Base-by-base conservation (phyloP, 2,329 filamentous ascomycete genomes). In the Trichocomaceae sp. region DNA sequence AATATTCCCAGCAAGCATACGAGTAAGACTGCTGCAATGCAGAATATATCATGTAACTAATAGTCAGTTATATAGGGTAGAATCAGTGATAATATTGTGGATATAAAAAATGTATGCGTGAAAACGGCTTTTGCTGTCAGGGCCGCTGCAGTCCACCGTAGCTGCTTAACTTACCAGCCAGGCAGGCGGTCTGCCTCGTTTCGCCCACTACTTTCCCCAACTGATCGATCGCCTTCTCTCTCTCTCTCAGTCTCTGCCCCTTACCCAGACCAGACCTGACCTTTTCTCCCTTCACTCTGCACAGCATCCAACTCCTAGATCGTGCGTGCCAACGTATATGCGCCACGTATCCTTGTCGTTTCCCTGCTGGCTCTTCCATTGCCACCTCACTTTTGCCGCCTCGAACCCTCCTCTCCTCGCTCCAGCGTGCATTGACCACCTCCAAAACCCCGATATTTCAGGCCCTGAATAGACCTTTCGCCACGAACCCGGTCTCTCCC, bases 351-450 rank as follows among this genome's bases (percentile, higher is more conserved):
- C 33, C 12, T 20, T 13, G 13, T 39, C 15, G 26, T 54, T 37
- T 50, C 37, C 29, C 47, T 37, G 23, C 44, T 45, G 48, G 55
- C 50, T 37, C 50, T 52, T 39, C n/a, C 15, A 52, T 55, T 55
- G 26, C 50, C 50, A 37, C 41, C 50, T 50, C 48, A 41, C 41
- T 42, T 41, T 50, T 33, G n/a, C 48, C 48, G 37, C 6, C n/a
- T 42, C 20, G 48, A 50, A 42, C 22, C 29, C 47, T 37, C 52
- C 35, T 39, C 37, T 51, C 47, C 39, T 35, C 31, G 31, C 35
- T 10, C n/a, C 39, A 42, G 39, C 17, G n/a, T 17, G 35, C 35
- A 39, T 17, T 42, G 39, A 20, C 39, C n/a, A 42, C 39, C 17
- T 15, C 1, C 46, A 15, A 47, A 7, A 17, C 31, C 17, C 31